phyloP scores from a whole-genome alignment of 176 grass and related monocot genomes.

The Chloris gayana region DNA sequence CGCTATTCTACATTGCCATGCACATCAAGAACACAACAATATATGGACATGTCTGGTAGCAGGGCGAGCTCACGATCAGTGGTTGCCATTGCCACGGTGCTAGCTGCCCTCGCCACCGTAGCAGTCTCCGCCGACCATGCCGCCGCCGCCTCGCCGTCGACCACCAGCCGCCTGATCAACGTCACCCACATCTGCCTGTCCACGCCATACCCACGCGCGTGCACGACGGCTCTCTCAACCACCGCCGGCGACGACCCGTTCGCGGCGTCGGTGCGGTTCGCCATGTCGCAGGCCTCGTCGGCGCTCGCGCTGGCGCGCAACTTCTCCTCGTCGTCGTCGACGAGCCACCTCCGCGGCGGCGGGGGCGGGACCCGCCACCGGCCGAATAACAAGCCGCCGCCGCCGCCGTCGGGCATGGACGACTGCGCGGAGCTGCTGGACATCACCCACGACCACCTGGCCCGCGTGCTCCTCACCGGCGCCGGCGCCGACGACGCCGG shows the following conservation, averaged over 20 bases:
- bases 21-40: neutral
- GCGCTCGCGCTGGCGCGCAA: conserved; percentile 52
- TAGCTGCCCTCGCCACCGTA: conserved; percentile 34
- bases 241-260: conserved; percentile 29
- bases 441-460: conserved; percentile 61
- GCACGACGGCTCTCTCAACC: conserved; percentile 48
- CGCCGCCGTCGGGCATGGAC: conserved; percentile 40
- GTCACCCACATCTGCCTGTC: conserved; percentile 52
- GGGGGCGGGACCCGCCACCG: no score
- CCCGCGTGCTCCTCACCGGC: conserved; percentile 33
- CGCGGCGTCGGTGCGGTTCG: conserved; percentile 72
- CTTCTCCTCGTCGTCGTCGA: neutral
- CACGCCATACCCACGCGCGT: conserved; percentile 65
- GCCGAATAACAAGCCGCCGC: no score
- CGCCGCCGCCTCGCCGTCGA: neutral
- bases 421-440: conserved; percentile 88
- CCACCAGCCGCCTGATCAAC: neutral
- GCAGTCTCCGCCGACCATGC: neutral
- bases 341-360: no score
- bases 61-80: conserved; percentile 3
- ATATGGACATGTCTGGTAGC: neutral
- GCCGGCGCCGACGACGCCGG: conserved; percentile 27
- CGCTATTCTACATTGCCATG: neutral
- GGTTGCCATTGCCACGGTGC: conserved; percentile 23
- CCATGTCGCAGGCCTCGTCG: conserved; percentile 48